Evolutionary conservation across 2,329 filamentous ascomycete species (phyloP).

Genomic region (Talaromyces piceae): DNA sequence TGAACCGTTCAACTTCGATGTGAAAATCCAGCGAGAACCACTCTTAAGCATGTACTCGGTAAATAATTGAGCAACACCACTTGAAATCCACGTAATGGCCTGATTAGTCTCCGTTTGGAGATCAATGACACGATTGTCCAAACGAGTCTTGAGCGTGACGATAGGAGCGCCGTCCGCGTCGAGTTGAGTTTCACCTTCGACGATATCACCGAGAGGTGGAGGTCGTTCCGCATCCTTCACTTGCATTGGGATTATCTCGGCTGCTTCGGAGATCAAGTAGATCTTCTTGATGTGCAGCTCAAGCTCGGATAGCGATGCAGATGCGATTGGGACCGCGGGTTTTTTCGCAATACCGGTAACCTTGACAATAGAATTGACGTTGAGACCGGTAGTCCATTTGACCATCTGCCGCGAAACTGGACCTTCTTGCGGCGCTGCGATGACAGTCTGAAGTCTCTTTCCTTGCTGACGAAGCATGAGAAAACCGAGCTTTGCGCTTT

Average conservation of each 20-base stretch:
- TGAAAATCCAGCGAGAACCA: slow-evolving; percentile 77
- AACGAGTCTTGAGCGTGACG: slow-evolving; percentile 73
- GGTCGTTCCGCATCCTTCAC: slow-evolving; percentile 47
- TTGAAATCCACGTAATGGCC: slow-evolving; percentile 68
- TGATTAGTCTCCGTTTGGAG: slow-evolving; percentile 86
- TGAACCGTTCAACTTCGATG: slow-evolving; percentile 80
- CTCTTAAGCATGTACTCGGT: slow-evolving; percentile 67
- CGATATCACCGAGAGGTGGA: slow-evolving; percentile 30
- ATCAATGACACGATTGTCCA: slow-evolving; percentile 90
- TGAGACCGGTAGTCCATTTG: slow-evolving; percentile 73
- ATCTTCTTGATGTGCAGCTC: slow-evolving; percentile 87
- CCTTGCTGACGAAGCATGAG: slow-evolving; percentile 73
- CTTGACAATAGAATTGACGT: slow-evolving; percentile 71
- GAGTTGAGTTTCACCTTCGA: slow-evolving; percentile 40
- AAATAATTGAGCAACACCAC: slow-evolving; percentile 63
- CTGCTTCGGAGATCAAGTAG: slow-evolving; percentile 64
- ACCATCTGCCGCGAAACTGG: slow-evolving; percentile 80
- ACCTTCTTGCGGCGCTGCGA: slow-evolving; percentile 47
- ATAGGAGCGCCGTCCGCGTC: slow-evolving; percentile 54
- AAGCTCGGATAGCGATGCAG: slow-evolving; percentile 67
- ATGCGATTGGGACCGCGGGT: slow-evolving; percentile 81
- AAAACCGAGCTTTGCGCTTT: slow-evolving; percentile 88
- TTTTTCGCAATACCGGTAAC: slow-evolving; percentile 74
- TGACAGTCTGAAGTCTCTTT: slow-evolving; percentile 76
- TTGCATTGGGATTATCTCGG: slow-evolving; percentile 54